These are phyloP conservation scores for Stramenopiles sp. DNA, from an alignment of 352 stramenopile species.

Conservation along the genomic window DNA sequence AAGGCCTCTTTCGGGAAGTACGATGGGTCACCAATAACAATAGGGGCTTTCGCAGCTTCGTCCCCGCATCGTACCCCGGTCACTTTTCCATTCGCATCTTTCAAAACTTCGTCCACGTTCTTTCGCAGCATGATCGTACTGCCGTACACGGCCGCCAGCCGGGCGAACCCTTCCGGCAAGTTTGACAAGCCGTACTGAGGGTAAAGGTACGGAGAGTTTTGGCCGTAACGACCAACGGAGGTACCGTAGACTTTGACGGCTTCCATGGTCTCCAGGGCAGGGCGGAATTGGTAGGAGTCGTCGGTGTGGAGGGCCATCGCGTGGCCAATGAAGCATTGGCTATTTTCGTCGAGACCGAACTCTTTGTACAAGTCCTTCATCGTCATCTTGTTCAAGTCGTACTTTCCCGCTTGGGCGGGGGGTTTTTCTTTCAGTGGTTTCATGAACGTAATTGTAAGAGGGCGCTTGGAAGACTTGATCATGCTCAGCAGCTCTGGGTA, in stretches of 20 bases:
- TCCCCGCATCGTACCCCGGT: slow-evolving; percentile 72
- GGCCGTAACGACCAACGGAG: slow-evolving; percentile 73
- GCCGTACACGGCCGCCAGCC: slow-evolving; percentile 93
- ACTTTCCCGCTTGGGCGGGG: no score
- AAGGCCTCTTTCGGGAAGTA: slow-evolving; percentile 89
- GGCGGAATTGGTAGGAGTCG: slow-evolving; percentile 47
- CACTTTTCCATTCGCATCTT: slow-evolving; percentile 64
- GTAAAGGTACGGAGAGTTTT: slow-evolving; percentile 98
- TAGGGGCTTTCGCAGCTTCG: slow-evolving; percentile 83
- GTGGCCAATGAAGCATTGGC: slow-evolving; percentile 96
- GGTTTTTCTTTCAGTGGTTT: no score
- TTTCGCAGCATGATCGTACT: slow-evolving; percentile 99
- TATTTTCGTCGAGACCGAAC: slow-evolving; percentile 90
- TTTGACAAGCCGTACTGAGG: slow-evolving; percentile 93
- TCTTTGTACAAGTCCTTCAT: slow-evolving; percentile 94
- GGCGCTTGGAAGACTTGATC: no score
- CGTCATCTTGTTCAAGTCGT: slow-evolving; percentile 81
- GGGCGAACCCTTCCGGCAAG: slow-evolving; percentile 94
- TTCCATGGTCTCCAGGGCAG: slow-evolving; percentile 74
- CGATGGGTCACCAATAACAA: slow-evolving; percentile 94
- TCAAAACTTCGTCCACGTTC: slow-evolving; percentile 55
- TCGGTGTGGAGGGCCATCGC: slow-evolving; percentile 93
- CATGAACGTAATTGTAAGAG: no score
- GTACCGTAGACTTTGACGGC: slow-evolving; percentile 95
- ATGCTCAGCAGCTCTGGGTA: no score